Base-by-base conservation (phyloP, 768 basidiomycete species). In the Hemileccinum rubropunctum region DNA sequence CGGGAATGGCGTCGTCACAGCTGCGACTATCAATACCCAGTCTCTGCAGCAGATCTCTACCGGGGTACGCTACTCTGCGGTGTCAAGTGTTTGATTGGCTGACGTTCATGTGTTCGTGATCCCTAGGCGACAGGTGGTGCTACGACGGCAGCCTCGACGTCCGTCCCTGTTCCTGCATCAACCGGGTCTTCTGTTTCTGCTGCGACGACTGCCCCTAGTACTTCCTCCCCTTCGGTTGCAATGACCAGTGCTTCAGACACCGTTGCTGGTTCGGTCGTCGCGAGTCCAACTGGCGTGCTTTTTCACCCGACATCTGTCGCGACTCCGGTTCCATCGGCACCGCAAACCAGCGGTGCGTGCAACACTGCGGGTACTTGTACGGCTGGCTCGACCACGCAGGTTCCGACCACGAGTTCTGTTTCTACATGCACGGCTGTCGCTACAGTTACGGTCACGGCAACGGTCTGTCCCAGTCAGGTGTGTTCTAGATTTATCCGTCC, bases 1-100 rank as follows among this genome's bases (percentile, higher is more conserved):
- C n/a, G 59, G 59, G 14, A 61, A 65, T 20, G 62, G 56, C 12
- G 32, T 64, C 21, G 58, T 64, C 15, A 65, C 63, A 0, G 58
- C 61, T n/a, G 62, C 62, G 4, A 58, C 56, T 26, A 55, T 64
- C 21, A 58, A 65, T 15, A 51, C 45, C 3, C 56, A 65, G 17
- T 10, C 7, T 8, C 44, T 64, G 28, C 50, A 64, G 23, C 55
- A 61, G 34, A 60, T 63, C 14, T 42, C 60, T 3, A 3, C 20
- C 0, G 53, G 50, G 42, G 59, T 60, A 34, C 3, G 56, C 15
- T 18, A 1, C 20, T 17, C 21, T 2, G 17, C 6, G 6, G 10
- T 12, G 21, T 38, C 11, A 6, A 12, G 15, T n/a, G 14, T 13
- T 49, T 36, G 40, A 30, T 37, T 3, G 27, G 11, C 40, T 52